Conservation (phyloP, 2,329 filamentous ascomycete species). For the Aspergillus arachidicola region DNA sequence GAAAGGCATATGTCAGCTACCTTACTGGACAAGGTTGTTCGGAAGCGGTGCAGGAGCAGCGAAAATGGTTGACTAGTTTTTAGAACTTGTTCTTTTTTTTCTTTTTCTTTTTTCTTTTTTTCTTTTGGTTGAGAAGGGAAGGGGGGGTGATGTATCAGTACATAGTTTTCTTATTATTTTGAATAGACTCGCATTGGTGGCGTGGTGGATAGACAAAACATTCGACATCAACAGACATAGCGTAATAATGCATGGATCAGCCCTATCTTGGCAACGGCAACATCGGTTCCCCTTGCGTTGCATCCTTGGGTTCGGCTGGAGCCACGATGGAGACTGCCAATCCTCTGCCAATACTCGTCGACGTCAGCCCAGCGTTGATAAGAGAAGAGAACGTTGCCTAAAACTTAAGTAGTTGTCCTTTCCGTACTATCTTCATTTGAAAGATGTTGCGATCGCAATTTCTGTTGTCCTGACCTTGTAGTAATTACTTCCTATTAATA, state of each 20-base stretch:
- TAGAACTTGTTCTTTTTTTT: neutral
- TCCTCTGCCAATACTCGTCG: conserved; percentile 21
- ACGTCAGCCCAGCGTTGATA: conserved; percentile 21
- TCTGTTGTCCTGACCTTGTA: neutral
- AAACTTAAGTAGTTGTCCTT: neutral
- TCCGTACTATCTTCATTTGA: neutral
- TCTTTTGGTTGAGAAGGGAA: no score
- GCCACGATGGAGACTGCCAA: conserved; percentile 7
- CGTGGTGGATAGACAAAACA: neutral
- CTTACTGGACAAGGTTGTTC: conserved; percentile 33
- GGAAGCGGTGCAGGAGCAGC: conserved; percentile 35
- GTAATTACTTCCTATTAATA: neutral
- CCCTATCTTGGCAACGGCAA: conserved; percentile 10
- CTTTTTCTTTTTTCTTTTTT: neutral
- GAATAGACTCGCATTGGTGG: conserved; percentile 6
- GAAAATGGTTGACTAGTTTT: conserved; percentile 40
- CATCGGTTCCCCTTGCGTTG: neutral
- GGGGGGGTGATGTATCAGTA: neutral
- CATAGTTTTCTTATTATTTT: neutral
- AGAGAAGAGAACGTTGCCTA: conserved; percentile 3
- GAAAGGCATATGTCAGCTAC: conserved; percentile 61
- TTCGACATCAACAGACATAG: neutral
- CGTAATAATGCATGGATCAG: neutral
- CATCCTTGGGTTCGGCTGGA: conserved; percentile 6
- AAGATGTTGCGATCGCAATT: neutral